These are phyloP conservation scores for Periconia macrospinosa DNA, from an alignment of 2,329 filamentous ascomycete genomes.

Conservation along the genomic window DNA sequence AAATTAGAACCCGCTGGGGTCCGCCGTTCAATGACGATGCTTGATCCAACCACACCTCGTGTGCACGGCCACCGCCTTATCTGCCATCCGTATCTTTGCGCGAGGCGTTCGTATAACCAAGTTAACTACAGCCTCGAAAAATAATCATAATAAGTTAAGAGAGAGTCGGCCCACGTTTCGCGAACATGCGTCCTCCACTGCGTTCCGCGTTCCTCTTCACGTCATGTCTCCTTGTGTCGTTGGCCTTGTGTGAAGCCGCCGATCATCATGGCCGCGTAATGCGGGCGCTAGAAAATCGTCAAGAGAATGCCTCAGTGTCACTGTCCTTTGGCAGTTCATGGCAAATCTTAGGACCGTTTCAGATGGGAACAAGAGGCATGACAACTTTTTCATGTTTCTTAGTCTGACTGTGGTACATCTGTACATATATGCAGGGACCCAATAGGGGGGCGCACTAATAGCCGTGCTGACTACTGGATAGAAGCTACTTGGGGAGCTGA, in stretches of 20 bases:
- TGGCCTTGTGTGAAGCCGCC: constrained; percentile 13
- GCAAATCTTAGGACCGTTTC: constrained; percentile 60
- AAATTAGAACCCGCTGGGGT: neutral
- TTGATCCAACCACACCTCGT: constrained; percentile 17
- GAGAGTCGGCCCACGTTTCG: too few species aligned
- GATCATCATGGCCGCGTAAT: constrained; percentile 21
- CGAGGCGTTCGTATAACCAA: too few species aligned
- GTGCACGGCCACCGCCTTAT: constrained; percentile 10
- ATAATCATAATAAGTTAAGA: too few species aligned
- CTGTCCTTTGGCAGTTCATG: constrained; percentile 46
- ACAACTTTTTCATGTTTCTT: constrained; percentile 1
- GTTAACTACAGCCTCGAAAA: too few species aligned
- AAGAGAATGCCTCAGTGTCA: constrained; percentile 11
- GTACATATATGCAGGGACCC: neutral
- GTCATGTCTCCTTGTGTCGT: constrained; percentile 9
- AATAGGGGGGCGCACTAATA: too few species aligned
- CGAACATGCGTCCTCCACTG: neutral
- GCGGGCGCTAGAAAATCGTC: constrained; percentile 13
- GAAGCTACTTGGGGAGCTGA: constrained; percentile 63
- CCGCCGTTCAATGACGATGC: constrained; percentile 1
- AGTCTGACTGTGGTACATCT: neutral
- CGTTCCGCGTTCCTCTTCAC: neutral
- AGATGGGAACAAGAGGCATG: constrained; percentile 61
- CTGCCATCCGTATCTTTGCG: neutral
- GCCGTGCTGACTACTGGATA: constrained; percentile 28